Base-by-base conservation (phyloP, 441 rosid genomes). In the Capsella rubella region DNA sequence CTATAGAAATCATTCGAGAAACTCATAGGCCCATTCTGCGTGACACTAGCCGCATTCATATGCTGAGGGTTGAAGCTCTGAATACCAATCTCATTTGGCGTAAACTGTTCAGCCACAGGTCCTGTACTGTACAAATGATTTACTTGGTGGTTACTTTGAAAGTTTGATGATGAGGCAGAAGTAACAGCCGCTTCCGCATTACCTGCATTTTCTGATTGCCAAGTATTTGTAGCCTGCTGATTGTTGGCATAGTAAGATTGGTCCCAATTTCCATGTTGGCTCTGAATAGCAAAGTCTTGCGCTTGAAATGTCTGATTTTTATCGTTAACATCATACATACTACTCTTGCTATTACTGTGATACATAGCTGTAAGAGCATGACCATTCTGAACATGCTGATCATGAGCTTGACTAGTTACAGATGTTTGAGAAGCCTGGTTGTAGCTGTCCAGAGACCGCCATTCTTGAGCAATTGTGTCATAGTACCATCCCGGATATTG, bases 401-500 rank as follows among this genome's bases (percentile, higher is more conserved):
- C 82, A 78, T 76, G 71, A 75, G 82, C 78, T 75, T 82, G 87
- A 80, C 63, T 69, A n/a, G 27, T 32, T 47, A 59, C 72, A n/a
- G 25, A 18, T 54, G 87, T 77, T 72, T 86, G 91, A 74, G 72
- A 67, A 57, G 89, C 72, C 69, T 91, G 74, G 67, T 82, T 82
- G 80, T 89, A 90, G 85, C 87, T 86, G 52, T 95, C 97, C 57
- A 90, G 67, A 7, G 88, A 10, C 63, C 71, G 79, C 98, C 98
- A 95, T 69, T 90, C 92, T 80, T 82, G 88, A 46, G 80, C 80
- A 81, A 85, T 76, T 34, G 85, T 85, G 66, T 93, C 97, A 77
- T 84, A 93, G 80, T 93, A 95, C 97, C 98, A 95, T 72, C 96
- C 98, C 45, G 97, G 99, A 79, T 87, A 93, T 59, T 90, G 98